Evolutionary conservation across 2,329 filamentous ascomycete genomes (phyloP).

Genomic region (Penicillium sp.): DNA sequence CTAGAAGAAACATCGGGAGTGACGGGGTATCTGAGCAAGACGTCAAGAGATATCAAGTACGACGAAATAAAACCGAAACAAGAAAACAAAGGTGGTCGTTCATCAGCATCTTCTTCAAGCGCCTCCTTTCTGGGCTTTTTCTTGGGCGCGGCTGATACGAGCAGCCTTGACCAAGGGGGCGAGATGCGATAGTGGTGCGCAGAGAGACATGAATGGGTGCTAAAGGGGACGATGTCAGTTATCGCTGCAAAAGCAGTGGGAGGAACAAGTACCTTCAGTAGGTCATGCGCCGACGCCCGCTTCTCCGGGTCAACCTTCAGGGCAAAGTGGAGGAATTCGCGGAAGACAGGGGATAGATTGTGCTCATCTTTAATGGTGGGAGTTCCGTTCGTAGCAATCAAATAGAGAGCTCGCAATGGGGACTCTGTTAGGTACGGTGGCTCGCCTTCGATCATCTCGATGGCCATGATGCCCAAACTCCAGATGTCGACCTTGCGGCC

Average conservation of each 20-base stretch:
- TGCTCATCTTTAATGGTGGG: slow-evolving; percentile 90
- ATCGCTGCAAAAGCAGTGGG: neutral
- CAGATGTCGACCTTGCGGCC: slow-evolving; percentile 97
- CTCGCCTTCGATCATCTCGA: slow-evolving; percentile 99
- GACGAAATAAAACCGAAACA: slow-evolving; percentile 18
- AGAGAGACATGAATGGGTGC: slow-evolving; percentile 73
- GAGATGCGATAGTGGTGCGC: slow-evolving; percentile 65
- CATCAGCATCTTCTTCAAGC: slow-evolving; percentile 44
- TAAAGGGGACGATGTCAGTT: slow-evolving; percentile 31
- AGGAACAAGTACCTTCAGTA: slow-evolving; percentile 60
- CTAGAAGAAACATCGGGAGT: slow-evolving; percentile 21
- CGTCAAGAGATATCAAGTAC: slow-evolving; percentile 25
- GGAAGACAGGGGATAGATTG: slow-evolving; percentile 69
- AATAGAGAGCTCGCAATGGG: slow-evolving; percentile 79
- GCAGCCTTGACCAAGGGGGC: slow-evolving; percentile 81
- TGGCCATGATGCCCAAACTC: slow-evolving; percentile 98
- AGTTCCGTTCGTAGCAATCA: slow-evolving; percentile 95
- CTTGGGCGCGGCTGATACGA: slow-evolving; percentile 72
- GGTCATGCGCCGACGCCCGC: slow-evolving; percentile 85
- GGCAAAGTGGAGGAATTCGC: slow-evolving; percentile 84
- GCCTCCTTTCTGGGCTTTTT: slow-evolving; percentile 62
- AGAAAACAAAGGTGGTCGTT: slow-evolving; percentile 8
- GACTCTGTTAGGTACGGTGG: slow-evolving; percentile 94
- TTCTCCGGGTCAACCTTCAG: slow-evolving; percentile 96
- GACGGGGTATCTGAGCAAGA: slow-evolving; percentile 26